Evolutionary conservation across 495 filamentous ascomycete species (phyloP).

Genomic region (Neurospora sp.): DNA sequence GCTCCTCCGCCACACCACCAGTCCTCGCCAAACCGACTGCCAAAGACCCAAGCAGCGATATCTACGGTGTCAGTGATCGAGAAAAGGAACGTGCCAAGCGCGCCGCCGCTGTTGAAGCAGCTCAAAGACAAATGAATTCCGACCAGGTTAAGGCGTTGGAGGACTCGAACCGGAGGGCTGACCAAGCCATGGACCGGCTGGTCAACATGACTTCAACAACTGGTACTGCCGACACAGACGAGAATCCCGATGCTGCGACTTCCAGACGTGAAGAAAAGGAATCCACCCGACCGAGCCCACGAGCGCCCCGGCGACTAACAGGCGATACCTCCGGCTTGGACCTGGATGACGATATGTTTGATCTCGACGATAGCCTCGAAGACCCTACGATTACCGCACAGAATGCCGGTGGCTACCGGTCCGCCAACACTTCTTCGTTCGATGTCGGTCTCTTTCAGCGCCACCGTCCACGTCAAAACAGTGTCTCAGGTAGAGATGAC

Average conservation of each 20-base stretch:
- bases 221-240: neutral
- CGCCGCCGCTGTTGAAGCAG: slow-evolving; percentile 2
- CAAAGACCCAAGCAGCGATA: slow-evolving; percentile 20
- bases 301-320: slow-evolving; percentile 16
- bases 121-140: neutral
- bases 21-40: neutral
- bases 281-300: slow-evolving; percentile 17
- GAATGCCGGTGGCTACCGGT: slow-evolving; percentile 23
- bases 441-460: slow-evolving; percentile 32
- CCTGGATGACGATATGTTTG: slow-evolving; percentile 36
- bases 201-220: slow-evolving; percentile 30
- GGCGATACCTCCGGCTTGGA: slow-evolving; percentile 34
- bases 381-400: slow-evolving; percentile 17
- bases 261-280: neutral
- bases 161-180: slow-evolving; percentile 21
- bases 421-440: slow-evolving; percentile 35
- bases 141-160: slow-evolving; percentile 25
- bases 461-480: slow-evolving; percentile 32
- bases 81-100: slow-evolving; percentile 27
- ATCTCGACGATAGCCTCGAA: slow-evolving; percentile 34
- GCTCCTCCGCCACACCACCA: slow-evolving; percentile 8
- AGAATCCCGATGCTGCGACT: slow-evolving; percentile 16
- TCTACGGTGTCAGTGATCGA: slow-evolving; percentile 35
- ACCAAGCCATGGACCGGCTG: slow-evolving; percentile 29
- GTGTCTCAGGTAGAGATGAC: slow-evolving; percentile 34